Evolutionary conservation across 1,284 basidiomycete genomes (phyloP).

Genomic region (Trametes pubescens): DNA sequence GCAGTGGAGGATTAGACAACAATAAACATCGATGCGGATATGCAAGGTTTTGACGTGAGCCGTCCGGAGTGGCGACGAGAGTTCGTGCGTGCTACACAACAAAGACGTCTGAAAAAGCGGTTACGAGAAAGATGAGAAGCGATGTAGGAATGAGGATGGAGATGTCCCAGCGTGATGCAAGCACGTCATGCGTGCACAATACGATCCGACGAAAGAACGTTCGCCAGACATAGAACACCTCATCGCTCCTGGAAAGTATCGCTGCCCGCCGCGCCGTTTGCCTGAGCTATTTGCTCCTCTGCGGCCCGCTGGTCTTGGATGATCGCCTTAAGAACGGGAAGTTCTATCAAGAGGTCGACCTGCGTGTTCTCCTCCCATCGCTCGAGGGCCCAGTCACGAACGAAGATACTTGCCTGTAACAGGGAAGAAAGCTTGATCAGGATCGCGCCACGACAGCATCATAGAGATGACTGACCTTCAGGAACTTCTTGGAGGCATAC

Average conservation of each 20-base stretch:
- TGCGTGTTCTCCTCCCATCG: conserved; percentile 64
- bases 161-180: conserved; percentile 15
- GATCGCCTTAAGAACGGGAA: conserved; percentile 61
- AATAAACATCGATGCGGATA: conserved; percentile 34
- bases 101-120: conserved; percentile 20
- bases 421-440: conserved; percentile 1
- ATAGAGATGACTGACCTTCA: conserved; percentile 65
- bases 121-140: conserved; percentile 20
- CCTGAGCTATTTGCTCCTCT: conserved; percentile 38
- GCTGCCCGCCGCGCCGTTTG: conserved; percentile 25
- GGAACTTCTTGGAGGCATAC: conserved; percentile 85
- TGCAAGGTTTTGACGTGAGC: conserved; percentile 31
- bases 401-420: conserved; percentile 63
- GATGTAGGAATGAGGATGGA: conserved; percentile 19
- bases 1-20: conserved; percentile 27
- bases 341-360: conserved; percentile 60
- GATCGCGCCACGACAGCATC: conserved; percentile 8
- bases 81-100: conserved; percentile 30
- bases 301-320: conserved; percentile 50
- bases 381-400: conserved; percentile 68
- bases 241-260: conserved; percentile 28
- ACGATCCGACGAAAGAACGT: not conserved
- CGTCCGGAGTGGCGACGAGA: conserved; percentile 27
- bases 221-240: not conserved
- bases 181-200: conserved; percentile 5